Evolutionary conservation across 2,329 filamentous ascomycete genomes (phyloP).

Genomic region (Claviceps quebecensis): DNA sequence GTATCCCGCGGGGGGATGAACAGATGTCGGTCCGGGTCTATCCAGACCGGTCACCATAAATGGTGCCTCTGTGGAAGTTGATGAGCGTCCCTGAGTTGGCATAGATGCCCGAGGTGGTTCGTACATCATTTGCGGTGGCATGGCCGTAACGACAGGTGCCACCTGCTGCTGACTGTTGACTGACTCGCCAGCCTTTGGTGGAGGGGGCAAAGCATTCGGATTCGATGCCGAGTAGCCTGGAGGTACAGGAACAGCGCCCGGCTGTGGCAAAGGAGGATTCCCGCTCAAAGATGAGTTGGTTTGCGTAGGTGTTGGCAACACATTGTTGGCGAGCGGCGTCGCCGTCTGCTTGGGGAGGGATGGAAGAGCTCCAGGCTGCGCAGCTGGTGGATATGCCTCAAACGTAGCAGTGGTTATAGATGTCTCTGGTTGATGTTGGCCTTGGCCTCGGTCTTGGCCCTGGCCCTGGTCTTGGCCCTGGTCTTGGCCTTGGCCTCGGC

Average conservation of each 20-base stretch:
- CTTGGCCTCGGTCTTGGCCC: not conserved
- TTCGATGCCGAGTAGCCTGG: conserved; percentile 10
- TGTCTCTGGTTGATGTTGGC: conserved; percentile 2
- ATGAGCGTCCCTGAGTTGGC: conserved; percentile 30
- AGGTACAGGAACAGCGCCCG: conserved; percentile 38
- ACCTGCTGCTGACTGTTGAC: conserved; percentile 21
- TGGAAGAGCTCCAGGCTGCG: conserved; percentile 33
- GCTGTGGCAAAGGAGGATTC: conserved; percentile 41
- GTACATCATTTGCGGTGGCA: conserved; percentile 35
- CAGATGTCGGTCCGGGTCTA: conserved; percentile 11
- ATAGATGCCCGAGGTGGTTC: conserved; percentile 30
- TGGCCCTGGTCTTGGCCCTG: too few species aligned
- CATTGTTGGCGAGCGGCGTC: conserved; percentile 19
- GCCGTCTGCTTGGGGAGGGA: conserved; percentile 30
- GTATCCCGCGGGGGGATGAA: conserved; percentile 17
- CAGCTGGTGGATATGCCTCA: conserved; percentile 22
- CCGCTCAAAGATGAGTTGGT: conserved; percentile 12
- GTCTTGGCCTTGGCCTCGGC: too few species aligned
- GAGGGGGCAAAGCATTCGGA: conserved; percentile 27
- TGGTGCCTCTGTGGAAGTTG: conserved; percentile 22
- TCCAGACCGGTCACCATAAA: not conserved
- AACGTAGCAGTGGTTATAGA: conserved; percentile 3
- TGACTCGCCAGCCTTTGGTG: conserved; percentile 36
- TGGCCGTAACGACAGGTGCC: conserved; percentile 15
- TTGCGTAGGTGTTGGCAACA: conserved; percentile 30